Evolutionary conservation across 768 basidiomycete genomes (phyloP), one percentile per base, ranked within the genome.

Genomic region (Cubamyces sp.): DNA sequence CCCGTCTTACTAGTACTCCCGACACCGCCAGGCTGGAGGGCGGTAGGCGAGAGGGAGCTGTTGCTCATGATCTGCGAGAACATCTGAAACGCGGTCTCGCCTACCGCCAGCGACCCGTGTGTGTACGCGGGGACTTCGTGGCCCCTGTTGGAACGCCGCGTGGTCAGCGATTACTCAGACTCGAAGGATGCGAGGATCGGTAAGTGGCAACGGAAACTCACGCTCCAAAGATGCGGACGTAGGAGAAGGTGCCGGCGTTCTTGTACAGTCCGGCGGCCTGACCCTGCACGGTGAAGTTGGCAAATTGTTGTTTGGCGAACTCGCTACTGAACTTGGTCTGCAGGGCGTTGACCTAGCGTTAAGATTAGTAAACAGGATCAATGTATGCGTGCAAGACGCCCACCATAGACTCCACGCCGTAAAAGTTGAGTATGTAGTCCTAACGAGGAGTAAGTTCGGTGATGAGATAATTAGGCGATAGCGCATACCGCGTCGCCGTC

Each of bases 401-500:
- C 34, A 84, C 84, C 84, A 86, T 84, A 0, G 80, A 78, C 71
- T 86, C 84, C 5, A 86, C 79, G 8, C 86, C 84, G 39, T 77
- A 67, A 63, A 75, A 85, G 68, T 86, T 87, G 54, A 80, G 67
- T 58, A 84, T 82, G 67, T 79, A 83, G 67, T 85, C 82, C 72
- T 73, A 42, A 5, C 14, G 26, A 19, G n/a, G 25, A 26, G 14
- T 12, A 37, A 41, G 3, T 52, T 12, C 37, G 28, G 43, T 43
- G 6, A 54, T 23, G 6, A 55, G 28, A 18, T 23, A 6, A 18
- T 37, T 28, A 19, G 43, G 39, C 60, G 23, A 23, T 30, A 5
- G 53, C 15, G 70, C 80, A 58, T 64, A 83, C 82, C 28, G 82
- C 85, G 67, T 86, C 84, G 21, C 85, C 85, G 58, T 81, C 82